These are phyloP conservation scores for Schizothecium vesticola DNA, from an alignment of 495 filamentous ascomycete genomes.

Conservation along the genomic window DNA sequence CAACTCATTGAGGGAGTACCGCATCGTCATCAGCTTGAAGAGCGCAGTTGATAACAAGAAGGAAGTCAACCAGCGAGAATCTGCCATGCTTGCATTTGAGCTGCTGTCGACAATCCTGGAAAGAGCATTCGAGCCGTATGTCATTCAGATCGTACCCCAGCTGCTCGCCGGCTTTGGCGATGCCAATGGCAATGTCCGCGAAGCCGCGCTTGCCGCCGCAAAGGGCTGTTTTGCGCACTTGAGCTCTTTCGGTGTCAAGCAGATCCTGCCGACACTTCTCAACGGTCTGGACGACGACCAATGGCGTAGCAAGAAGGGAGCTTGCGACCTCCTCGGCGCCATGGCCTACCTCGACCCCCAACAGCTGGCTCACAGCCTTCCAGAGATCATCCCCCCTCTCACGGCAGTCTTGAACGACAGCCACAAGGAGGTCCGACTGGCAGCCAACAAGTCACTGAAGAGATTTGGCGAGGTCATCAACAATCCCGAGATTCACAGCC, in stretches of 20 bases:
- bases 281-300: conserved; percentile 91
- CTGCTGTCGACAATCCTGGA: conserved; percentile 80
- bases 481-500: conserved; percentile 90
- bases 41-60: conserved; percentile 86
- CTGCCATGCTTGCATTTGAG: conserved; percentile 84
- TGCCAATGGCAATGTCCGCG: conserved; percentile 77
- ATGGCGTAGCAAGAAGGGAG: conserved; percentile 97
- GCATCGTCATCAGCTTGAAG: conserved; percentile 73
- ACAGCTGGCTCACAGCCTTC: conserved; percentile 84
- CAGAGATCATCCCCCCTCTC: conserved; percentile 92
- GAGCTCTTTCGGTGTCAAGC: conserved; percentile 92
- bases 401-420: conserved; percentile 93
- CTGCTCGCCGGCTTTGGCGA: conserved; percentile 87
- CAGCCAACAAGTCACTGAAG: conserved; percentile 92
- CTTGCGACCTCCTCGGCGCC: conserved; percentile 89
- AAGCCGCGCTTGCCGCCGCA: conserved; percentile 84
- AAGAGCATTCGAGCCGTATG: conserved; percentile 87
- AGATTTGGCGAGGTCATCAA: conserved; percentile 97
- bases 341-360: conserved; percentile 98
- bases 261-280: conserved; percentile 84
- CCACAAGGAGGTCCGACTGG: conserved; percentile 89
- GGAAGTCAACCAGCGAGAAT: conserved; percentile 80
- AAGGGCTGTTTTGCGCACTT: conserved; percentile 91
- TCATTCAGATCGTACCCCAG: conserved; percentile 91
- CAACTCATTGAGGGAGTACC: conserved; percentile 73